Evolutionary conservation across 2,329 filamentous ascomycete species (phyloP).

Genomic region (Aspergillus tubingensis): DNA sequence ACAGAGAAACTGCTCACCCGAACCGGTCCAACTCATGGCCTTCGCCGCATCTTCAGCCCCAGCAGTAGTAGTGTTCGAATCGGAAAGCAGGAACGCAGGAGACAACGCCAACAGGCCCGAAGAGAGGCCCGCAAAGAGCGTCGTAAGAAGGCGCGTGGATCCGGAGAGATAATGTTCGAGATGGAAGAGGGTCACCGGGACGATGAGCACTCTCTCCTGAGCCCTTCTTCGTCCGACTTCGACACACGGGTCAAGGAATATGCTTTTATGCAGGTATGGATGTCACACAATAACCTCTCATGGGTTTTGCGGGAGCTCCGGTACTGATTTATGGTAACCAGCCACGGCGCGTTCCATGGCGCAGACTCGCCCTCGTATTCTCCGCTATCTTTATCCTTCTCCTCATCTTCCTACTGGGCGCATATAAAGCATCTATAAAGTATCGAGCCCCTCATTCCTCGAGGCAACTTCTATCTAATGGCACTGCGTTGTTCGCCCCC

Average conservation of each 20-base stretch:
- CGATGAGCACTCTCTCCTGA: slow-evolving; percentile 18
- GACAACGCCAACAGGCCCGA: slow-evolving; percentile 50
- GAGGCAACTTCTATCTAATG: slow-evolving; percentile 62
- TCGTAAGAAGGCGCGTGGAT: slow-evolving; percentile 60
- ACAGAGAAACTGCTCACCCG: slow-evolving; percentile 51
- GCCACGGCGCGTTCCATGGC: slow-evolving; percentile 29
- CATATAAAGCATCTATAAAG: slow-evolving; percentile 56
- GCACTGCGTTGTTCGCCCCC: slow-evolving; percentile 82
- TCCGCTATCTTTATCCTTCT: slow-evolving; percentile 55
- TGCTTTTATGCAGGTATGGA: slow-evolving; percentile 31
- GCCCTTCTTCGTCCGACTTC: slow-evolving; percentile 49
- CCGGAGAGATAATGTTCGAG: slow-evolving; percentile 80
- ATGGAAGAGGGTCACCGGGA: slow-evolving; percentile 76
- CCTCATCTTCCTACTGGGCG: slow-evolving; percentile 56
- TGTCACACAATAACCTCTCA: background rate
- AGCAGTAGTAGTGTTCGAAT: slow-evolving; percentile 53
- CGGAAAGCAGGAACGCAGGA: slow-evolving; percentile 54
- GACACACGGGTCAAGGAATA: slow-evolving; percentile 42
- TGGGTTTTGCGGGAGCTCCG: background rate
- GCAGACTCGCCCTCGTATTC: slow-evolving; percentile 43
- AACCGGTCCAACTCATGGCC: slow-evolving; percentile 37
- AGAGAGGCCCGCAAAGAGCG: slow-evolving; percentile 47
- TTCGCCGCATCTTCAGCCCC: slow-evolving; percentile 45
- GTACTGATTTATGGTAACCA: slow-evolving; percentile 10
- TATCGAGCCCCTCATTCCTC: slow-evolving; percentile 32